phyloP scores from a whole-genome alignment of 257 asterid genomes.

The Perilla frutescens region DNA sequence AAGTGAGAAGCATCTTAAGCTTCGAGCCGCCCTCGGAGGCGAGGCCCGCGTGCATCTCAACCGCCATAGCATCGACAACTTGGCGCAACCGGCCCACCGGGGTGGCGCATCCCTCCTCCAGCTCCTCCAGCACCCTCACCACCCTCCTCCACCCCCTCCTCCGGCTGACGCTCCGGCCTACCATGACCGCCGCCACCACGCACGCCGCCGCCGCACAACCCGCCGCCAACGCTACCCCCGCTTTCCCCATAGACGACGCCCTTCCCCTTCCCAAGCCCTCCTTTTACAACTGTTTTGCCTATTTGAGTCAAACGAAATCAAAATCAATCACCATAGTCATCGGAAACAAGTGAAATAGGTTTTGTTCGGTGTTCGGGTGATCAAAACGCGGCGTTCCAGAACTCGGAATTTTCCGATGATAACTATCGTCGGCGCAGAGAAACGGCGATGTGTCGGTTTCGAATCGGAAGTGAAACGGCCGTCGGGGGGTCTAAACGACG shows the following conservation, averaged over 20 bases:
- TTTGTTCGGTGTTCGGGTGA: conserved; percentile 21
- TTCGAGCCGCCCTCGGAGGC: conserved; percentile 94
- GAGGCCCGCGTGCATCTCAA: conserved; percentile 96
- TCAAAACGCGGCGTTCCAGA: conserved; percentile 25
- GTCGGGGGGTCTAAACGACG: conserved; percentile 22
- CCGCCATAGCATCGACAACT: conserved; percentile 93
- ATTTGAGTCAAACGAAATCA: conserved; percentile 17
- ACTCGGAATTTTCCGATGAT: conserved; percentile 12
- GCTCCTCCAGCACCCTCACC: conserved; percentile 65
- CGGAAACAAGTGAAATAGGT: not conserved
- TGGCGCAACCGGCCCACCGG: conserved; percentile 73
- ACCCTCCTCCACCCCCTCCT: conserved; percentile 69
- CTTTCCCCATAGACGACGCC: conserved; percentile 54
- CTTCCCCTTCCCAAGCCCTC: conserved; percentile 31
- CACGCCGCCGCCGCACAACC: conserved; percentile 82
- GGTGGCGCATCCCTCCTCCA: conserved; percentile 74
- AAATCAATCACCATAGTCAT: conserved; percentile 50
- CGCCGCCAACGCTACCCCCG: conserved; percentile 63
- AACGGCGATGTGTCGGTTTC: not conserved
- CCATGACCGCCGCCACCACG: conserved; percentile 70
- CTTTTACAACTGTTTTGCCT: not conserved
- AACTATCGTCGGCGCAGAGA: conserved; percentile 11
- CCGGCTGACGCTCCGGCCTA: conserved; percentile 60
- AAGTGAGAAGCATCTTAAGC: conserved; percentile 92
- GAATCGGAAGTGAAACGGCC: conserved; percentile 14